Conservation (phyloP, 495 filamentous ascomycete genomes). For the Penicillium macrosclerotiorum region DNA sequence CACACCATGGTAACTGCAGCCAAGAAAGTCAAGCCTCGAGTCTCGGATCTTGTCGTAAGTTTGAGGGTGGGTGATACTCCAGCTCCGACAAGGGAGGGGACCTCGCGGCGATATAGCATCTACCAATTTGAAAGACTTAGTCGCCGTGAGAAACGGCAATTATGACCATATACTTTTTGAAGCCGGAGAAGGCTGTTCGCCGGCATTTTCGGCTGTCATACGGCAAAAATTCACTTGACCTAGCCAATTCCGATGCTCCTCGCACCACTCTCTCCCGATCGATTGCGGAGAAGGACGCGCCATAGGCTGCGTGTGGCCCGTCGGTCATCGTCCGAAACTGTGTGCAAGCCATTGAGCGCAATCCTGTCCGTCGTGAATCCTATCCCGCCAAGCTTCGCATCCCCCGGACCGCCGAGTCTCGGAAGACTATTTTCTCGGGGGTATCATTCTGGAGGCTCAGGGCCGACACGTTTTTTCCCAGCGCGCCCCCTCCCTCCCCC, state of each 20-base stretch:
- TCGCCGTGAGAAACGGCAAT: background rate
- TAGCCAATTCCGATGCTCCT: too few relatives aligned
- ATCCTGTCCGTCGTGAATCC: slow-evolving; percentile 4
- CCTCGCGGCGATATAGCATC: too few relatives aligned
- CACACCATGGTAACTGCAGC: slow-evolving; percentile 9
- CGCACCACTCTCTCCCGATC: too few relatives aligned
- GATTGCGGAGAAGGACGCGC: too few relatives aligned
- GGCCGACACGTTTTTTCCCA: background rate
- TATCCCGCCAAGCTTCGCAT: slow-evolving; percentile 13
- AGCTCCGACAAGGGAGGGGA: too few relatives aligned
- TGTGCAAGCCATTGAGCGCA: slow-evolving; percentile 7
- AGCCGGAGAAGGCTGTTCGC: too few relatives aligned
- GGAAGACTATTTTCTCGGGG: slow-evolving; percentile 11
- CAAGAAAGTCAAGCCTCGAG: background rate
- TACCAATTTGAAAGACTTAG: too few relatives aligned
- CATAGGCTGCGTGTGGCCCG: background rate
- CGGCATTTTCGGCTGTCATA: too few relatives aligned
- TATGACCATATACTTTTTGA: too few relatives aligned
- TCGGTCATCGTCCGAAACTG: slow-evolving; percentile 18
- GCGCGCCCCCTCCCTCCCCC: too few relatives aligned
- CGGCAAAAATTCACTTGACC: too few relatives aligned
- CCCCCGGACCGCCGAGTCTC: slow-evolving; percentile 15
- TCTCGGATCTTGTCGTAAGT: slow-evolving; percentile 6
- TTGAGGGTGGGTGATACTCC: background rate
- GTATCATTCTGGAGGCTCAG: slow-evolving; percentile 3